A percentile compares a stretch with the other conserved stretches of the same genome.
Evolutionary conservation across 1,284 basidiomycete species (phyloP).

Genomic region (Leccinum insolens): DNA sequence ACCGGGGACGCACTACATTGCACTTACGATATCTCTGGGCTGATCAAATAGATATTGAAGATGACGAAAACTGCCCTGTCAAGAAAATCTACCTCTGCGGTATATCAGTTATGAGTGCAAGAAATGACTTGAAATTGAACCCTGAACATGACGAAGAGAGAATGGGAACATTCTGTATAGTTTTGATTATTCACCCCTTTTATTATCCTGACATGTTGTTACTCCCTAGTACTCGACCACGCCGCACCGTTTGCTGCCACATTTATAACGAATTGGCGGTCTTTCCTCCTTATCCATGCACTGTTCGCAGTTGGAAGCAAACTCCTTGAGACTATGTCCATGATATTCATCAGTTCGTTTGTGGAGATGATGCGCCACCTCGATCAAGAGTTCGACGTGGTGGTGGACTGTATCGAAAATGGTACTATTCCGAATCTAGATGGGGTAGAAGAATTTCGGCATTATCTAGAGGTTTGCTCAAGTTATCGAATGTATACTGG

Average conservation of each 20-base stretch:
- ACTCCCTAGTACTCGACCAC: conserved; percentile 17
- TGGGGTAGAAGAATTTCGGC: conserved; percentile 11
- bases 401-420: background rate
- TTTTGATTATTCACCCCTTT: too few relatives aligned
- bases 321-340: background rate
- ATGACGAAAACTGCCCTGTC: too few relatives aligned
- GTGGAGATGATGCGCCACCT: conserved; percentile 1
- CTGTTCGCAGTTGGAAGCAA: conserved; percentile 19
- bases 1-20: too few relatives aligned
- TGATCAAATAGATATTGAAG: too few relatives aligned
- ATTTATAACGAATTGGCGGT: conserved; percentile 21
- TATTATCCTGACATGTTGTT: conserved; percentile 2
- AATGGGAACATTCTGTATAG: too few relatives aligned
- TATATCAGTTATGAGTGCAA: too few relatives aligned
- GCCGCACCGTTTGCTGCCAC: conserved; percentile 18
- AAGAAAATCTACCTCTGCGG: too few relatives aligned
- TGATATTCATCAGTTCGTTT: conserved; percentile 7
- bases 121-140: too few relatives aligned
- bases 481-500: background rate
- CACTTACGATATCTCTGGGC: too few relatives aligned
- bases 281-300: conserved; percentile 8
- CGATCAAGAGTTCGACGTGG: background rate
- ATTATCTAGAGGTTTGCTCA: conserved; percentile 14
- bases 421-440: conserved; percentile 8
- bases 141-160: too few relatives aligned